These are phyloP conservation scores for Aphanocladium album DNA, from an alignment of 2,329 filamentous ascomycete species.

Conservation along the genomic window DNA sequence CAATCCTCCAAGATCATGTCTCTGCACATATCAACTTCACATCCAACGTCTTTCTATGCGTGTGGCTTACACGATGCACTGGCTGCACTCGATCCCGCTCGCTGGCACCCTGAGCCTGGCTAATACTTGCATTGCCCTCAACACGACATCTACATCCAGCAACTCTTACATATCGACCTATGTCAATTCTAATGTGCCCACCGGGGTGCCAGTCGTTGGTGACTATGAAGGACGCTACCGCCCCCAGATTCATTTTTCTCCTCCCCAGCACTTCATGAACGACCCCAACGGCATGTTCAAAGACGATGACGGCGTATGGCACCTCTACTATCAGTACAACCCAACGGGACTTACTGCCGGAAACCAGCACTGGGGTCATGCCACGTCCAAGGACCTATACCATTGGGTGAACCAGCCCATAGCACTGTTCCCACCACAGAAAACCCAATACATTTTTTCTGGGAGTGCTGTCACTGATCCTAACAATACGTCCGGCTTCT, in stretches of 20 bases:
- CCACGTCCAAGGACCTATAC: constrained; percentile 56
- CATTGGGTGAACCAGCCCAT: constrained; percentile 62
- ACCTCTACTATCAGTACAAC: constrained; percentile 60
- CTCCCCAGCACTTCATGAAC: constrained; percentile 51
- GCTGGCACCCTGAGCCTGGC: constrained; percentile 6
- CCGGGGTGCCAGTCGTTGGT: constrained; percentile 21
- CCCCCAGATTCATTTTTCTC: constrained; percentile 53
- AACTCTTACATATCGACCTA: constrained; percentile 1
- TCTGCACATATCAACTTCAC: neutral
- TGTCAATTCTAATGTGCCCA: constrained; percentile 17
- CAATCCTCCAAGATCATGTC: neutral
- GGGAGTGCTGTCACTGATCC: constrained; percentile 55
- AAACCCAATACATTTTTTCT: constrained; percentile 43
- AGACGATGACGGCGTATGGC: constrained; percentile 53
- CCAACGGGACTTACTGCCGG: constrained; percentile 41
- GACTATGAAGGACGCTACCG: constrained; percentile 28
- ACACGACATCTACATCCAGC: neutral
- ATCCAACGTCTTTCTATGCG: neutral
- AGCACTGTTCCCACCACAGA: constrained; percentile 47
- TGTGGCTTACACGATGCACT: constrained; percentile 12
- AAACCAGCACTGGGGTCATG: constrained; percentile 64
- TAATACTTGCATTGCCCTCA: constrained; percentile 1
- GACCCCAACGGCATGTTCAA: constrained; percentile 62
- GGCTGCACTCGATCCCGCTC: constrained; percentile 10
- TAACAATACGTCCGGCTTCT: constrained; percentile 64